phyloP scores from a whole-genome alignment of 176 grass and related monocot genomes.

The Tillandsia leiboldiana region DNA sequence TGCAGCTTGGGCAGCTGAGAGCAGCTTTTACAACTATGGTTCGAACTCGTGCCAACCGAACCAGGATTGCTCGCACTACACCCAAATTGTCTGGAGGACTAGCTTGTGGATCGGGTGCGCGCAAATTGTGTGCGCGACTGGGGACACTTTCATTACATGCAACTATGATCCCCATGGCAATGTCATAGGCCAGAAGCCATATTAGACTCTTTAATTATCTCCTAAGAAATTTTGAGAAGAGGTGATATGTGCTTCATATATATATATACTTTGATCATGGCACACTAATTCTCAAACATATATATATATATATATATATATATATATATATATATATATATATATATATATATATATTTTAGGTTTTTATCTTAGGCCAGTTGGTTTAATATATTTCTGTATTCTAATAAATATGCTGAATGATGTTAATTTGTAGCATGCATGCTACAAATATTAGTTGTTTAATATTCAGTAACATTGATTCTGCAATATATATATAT shows the following conservation, averaged over 20 bases:
- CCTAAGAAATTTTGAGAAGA: background rate
- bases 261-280: background rate
- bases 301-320: too few species aligned
- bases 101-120: background rate
- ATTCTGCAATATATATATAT: too few species aligned
- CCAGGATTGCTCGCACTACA: slow-evolving; percentile 4
- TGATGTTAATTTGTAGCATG: too few species aligned
- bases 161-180: slow-evolving; percentile 11
- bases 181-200: background rate
- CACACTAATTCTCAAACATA: background rate
- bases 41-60: background rate
- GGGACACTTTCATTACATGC: background rate
- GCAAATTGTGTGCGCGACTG: background rate
- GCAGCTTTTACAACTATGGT: background rate
- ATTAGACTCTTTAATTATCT: background rate
- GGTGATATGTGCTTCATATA: background rate
- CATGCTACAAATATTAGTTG: too few species aligned
- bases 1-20: background rate
- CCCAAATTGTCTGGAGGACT: slow-evolving; percentile 4
- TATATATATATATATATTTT: too few species aligned
- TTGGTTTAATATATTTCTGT: too few species aligned
- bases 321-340: too few species aligned
- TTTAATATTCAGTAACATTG: too few species aligned
- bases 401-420: too few species aligned
- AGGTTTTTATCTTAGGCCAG: too few species aligned